A percentile compares a stretch with the other conserved stretches of the same genome.
These are phyloP conservation scores for Podospora bellae-mahoneyi DNA, from an alignment of 495 filamentous ascomycete genomes.

Conservation along the genomic window DNA sequence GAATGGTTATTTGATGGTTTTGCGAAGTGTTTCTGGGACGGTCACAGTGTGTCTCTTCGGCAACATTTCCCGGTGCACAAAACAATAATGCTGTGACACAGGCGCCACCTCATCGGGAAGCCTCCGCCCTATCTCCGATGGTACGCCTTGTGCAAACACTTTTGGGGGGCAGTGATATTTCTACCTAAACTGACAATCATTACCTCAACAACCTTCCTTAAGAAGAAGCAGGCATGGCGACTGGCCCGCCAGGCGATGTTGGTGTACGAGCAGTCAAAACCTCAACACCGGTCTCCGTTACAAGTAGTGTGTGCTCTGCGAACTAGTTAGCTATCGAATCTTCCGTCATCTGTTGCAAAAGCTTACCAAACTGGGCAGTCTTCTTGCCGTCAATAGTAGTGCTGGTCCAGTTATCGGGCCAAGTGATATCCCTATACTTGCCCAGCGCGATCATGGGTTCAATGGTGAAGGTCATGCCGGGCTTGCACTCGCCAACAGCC, in stretches of 20 bases:
- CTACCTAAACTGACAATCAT: not conserved
- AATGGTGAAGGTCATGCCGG: constrained; percentile 90
- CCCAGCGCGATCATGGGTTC: constrained; percentile 89
- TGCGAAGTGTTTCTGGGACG: not conserved
- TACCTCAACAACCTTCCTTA: not conserved
- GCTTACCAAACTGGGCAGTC: constrained; percentile 76
- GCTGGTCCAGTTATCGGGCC: constrained; percentile 91
- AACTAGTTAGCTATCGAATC: constrained; percentile 1
- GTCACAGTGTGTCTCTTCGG: not conserved
- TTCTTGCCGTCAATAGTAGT: constrained; percentile 75
- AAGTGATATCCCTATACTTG: constrained; percentile 74
- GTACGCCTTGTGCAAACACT: not conserved
- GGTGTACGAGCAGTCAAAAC: constrained; percentile 79
- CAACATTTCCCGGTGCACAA: not conserved
- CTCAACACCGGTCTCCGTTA: constrained; percentile 92
- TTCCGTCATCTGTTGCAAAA: not conserved
- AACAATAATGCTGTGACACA: not conserved
- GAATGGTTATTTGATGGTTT: too few species aligned
- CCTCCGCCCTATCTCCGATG: not conserved
- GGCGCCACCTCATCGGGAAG: not conserved
- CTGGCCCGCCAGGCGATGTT: constrained; percentile 79
- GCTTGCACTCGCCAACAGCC: constrained; percentile 79
- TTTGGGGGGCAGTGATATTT: not conserved
- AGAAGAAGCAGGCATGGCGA: constrained; percentile 57
- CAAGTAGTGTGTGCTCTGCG: constrained; percentile 85